Evolutionary conservation across 106 monocot species (phyloP).

Genomic region (Gastrodia elata): DNA sequence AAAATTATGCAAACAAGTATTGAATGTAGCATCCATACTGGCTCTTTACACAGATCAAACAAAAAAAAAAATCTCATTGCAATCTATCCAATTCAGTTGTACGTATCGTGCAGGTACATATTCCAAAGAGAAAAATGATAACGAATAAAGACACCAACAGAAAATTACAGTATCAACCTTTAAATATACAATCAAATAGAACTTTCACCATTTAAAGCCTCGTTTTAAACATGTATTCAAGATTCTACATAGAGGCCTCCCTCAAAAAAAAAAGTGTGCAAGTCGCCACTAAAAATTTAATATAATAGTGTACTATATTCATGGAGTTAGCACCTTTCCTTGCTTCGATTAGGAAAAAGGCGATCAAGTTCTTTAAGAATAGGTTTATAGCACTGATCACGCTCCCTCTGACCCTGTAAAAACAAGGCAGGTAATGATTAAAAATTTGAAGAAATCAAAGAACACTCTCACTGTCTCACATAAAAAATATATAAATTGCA

Average conservation of each 20-base stretch:
- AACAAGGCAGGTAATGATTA: constrained; percentile 6
- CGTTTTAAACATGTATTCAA: neutral
- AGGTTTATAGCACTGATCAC: constrained; percentile 93
- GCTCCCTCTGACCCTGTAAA: constrained; percentile 82
- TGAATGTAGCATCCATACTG: too few species aligned
- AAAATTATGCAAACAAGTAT: too few species aligned
- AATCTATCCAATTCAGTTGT: too few species aligned
- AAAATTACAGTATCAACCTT: neutral
- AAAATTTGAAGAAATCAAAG: neutral
- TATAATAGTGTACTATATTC: neutral
- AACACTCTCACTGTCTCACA: neutral
- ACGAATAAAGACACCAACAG: too few species aligned
- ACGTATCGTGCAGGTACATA: too few species aligned
- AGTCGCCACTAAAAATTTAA: neutral
- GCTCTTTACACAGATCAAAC: too few species aligned
- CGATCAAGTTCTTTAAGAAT: constrained; percentile 82
- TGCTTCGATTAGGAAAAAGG: constrained; percentile 54
- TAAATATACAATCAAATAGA: neutral
- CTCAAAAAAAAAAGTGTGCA: neutral
- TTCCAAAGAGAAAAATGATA: too few species aligned
- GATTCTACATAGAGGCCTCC: neutral
- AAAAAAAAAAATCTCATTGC: too few species aligned
- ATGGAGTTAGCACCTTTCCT: constrained; percentile 17
- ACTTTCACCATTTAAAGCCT: neutral
- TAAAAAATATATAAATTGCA: constrained; percentile 2